phyloP scores from a whole-genome alignment of 441 rosid species.

The Jatropha podagrica region DNA sequence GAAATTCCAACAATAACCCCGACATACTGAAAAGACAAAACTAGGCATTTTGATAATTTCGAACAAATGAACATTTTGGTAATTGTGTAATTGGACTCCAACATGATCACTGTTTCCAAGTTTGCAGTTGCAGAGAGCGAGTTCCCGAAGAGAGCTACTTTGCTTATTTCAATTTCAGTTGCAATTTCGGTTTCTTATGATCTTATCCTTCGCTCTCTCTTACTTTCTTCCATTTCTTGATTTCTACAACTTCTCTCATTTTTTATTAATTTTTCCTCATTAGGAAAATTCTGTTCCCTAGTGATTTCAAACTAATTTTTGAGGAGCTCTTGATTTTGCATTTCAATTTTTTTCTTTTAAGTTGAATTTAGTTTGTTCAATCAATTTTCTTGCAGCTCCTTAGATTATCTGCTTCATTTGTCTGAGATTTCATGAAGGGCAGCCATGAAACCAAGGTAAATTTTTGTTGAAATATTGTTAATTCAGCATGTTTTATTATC shows the following conservation, averaged over 20 bases:
- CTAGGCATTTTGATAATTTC: too few species aligned
- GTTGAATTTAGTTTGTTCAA: background rate
- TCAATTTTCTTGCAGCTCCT: constrained; percentile 11
- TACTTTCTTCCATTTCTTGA: background rate
- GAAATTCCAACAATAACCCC: too few species aligned
- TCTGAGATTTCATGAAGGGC: constrained; percentile 42
- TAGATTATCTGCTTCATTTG: background rate
- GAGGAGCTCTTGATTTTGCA: background rate
- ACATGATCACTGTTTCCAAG: too few species aligned
- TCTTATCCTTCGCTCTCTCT: background rate
- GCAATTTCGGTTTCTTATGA: too few species aligned
- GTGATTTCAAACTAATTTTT: background rate
- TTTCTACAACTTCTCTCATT: background rate
- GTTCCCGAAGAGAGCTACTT: too few species aligned
- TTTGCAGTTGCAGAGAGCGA: too few species aligned
- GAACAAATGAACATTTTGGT: too few species aligned
- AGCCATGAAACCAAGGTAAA: constrained; percentile 46
- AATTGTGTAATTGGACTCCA: too few species aligned
- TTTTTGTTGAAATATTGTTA: background rate
- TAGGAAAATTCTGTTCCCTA: background rate
- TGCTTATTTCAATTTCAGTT: background rate
- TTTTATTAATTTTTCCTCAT: background rate
- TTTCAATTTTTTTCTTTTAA: background rate
- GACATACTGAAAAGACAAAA: too few species aligned
- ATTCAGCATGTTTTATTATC: background rate